Conservation (phyloP, 2,329 filamentous ascomycete species). For the Dothideomycetes sp. region DNA sequence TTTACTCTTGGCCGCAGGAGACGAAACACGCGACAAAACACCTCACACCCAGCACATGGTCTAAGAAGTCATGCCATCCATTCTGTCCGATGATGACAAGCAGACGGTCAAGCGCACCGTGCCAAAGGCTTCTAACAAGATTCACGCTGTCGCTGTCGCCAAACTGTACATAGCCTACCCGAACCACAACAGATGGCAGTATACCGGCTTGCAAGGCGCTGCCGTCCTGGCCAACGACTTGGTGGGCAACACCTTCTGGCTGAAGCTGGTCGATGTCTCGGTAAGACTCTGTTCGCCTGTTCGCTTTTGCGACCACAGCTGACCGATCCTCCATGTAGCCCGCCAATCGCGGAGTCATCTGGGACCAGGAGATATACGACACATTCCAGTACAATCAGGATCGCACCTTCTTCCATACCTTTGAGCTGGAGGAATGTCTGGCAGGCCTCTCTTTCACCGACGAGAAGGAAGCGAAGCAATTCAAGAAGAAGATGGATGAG, state of each 20-base stretch:
- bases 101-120: constrained; percentile 91
- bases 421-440: constrained; percentile 87
- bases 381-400: constrained; percentile 93
- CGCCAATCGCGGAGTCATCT: constrained; percentile 74
- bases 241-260: constrained; percentile 91
- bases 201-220: constrained; percentile 87
- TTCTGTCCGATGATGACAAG: constrained; percentile 88
- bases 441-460: constrained; percentile 88
- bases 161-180: constrained; percentile 90
- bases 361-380: constrained; percentile 97
- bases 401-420: constrained; percentile 93
- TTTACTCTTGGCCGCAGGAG: too few species aligned
- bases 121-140: constrained; percentile 92
- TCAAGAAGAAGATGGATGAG: constrained; percentile 96
- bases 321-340: constrained; percentile 43
- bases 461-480: constrained; percentile 94
- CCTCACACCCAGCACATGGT: too few species aligned
- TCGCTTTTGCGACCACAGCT: background rate
- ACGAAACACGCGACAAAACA: too few species aligned
- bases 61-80: constrained; percentile 49
- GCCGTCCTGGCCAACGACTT: constrained; percentile 86
- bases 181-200: constrained; percentile 77
- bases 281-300: constrained; percentile 44
- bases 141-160: constrained; percentile 88
- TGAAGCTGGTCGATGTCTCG: constrained; percentile 95